These are phyloP conservation scores for Phytophthora ramorum DNA, from an alignment of 352 stramenopile genomes.

Conservation along the genomic window DNA sequence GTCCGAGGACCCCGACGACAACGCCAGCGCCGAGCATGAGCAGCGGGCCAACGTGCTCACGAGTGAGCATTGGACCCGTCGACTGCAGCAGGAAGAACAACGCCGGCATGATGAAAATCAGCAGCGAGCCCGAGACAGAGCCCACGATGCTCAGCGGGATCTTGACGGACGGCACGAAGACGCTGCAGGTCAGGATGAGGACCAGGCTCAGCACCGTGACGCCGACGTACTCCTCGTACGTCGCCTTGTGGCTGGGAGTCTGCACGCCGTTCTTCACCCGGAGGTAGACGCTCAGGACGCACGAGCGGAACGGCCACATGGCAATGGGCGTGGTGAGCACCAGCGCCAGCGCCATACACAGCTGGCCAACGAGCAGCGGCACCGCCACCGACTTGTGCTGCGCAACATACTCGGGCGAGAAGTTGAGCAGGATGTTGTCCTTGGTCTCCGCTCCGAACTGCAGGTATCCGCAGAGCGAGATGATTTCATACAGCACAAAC, in stretches of 20 bases:
- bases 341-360: constrained; percentile 72
- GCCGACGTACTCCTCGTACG: constrained; percentile 46
- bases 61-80: constrained; percentile 44
- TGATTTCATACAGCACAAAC: constrained; percentile 76
- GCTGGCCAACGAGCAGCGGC: constrained; percentile 64
- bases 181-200: constrained; percentile 72
- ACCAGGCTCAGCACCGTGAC: constrained; percentile 61
- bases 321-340: constrained; percentile 73
- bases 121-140: constrained; percentile 73
- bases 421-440: constrained; percentile 85
- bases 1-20: constrained; percentile 48
- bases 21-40: constrained; percentile 64
- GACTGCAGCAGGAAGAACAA: constrained; percentile 80
- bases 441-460: constrained; percentile 67
- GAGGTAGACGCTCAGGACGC: constrained; percentile 71
- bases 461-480: constrained; percentile 75
- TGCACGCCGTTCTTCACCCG: constrained; percentile 74
- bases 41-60: constrained; percentile 53
- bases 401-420: constrained; percentile 63
- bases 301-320: constrained; percentile 84
- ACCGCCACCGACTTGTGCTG: constrained; percentile 47
- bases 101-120: constrained; percentile 86
- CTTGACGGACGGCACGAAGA: constrained; percentile 83
- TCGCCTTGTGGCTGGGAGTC: constrained; percentile 66
- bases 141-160: constrained; percentile 83